Evolutionary conservation across 2,329 filamentous ascomycete species (phyloP).

Genomic region (Sclerotinia trifoliorum): DNA sequence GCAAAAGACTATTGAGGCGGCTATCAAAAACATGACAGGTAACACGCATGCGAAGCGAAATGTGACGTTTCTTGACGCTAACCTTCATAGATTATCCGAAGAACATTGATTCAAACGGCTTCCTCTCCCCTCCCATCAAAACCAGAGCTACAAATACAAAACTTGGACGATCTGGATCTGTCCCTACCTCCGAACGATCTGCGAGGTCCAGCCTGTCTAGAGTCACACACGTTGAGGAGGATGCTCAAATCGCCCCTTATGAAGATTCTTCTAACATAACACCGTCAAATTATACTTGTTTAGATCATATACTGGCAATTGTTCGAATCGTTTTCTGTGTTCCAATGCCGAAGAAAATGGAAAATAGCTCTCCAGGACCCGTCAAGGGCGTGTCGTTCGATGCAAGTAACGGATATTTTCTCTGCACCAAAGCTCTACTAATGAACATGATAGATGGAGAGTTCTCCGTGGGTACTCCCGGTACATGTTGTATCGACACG

Average conservation of each 20-base stretch:
- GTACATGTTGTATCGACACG: slow-evolving; percentile 25
- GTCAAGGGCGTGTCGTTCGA: not conserved
- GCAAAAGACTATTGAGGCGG: not conserved
- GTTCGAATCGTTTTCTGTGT: slow-evolving; percentile 1
- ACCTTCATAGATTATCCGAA: not conserved
- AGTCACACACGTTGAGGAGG: slow-evolving; percentile 23
- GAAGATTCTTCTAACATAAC: slow-evolving; percentile 5
- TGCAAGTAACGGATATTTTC: not conserved
- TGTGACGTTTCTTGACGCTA: not conserved
- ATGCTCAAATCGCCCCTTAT: slow-evolving; percentile 17
- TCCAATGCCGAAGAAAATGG: not conserved
- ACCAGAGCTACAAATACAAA: not conserved
- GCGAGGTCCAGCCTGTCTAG: slow-evolving; percentile 22
- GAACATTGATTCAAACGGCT: not conserved
- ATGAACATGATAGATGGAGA: not conserved
- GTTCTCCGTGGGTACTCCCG: slow-evolving; percentile 25
- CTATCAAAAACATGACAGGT: not conserved
- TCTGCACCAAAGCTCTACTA: not conserved
- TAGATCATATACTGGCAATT: not conserved
- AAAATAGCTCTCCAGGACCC: not conserved
- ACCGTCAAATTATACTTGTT: not conserved
- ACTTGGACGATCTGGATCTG: slow-evolving; percentile 14
- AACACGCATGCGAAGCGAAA: not conserved
- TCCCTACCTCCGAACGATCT: slow-evolving; percentile 7
- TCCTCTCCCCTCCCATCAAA: slow-evolving; percentile 1